Conservation (phyloP, 805 yeast species). For the Yarrowia sp. region DNA sequence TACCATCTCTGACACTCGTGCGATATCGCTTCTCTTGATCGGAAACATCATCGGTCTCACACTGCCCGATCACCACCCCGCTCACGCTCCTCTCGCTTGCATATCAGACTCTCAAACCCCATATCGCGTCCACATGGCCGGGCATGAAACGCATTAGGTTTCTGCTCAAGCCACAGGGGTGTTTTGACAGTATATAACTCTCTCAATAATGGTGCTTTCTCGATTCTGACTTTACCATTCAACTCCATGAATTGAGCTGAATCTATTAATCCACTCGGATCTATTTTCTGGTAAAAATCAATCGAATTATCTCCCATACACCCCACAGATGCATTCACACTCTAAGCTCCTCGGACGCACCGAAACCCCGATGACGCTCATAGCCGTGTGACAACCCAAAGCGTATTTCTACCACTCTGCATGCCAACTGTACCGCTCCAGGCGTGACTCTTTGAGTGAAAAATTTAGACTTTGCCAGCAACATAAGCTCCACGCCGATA, state of each 20-base stretch:
- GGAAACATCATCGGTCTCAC: not conserved
- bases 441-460: not conserved
- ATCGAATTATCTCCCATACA: not conserved
- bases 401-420: not conserved
- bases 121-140: too few species aligned
- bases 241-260: not conserved
- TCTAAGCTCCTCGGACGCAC: constrained; percentile 20
- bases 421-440: not conserved
- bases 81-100: not conserved
- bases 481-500: not conserved
- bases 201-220: not conserved
- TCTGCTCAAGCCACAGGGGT: not conserved
- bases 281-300: not conserved
- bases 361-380: constrained; percentile 7
- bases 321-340: constrained; percentile 2
- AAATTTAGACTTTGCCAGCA: not conserved
- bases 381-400: not conserved
- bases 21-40: too few species aligned
- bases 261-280: not conserved
- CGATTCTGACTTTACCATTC: not conserved
- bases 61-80: too few species aligned
- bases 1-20: too few species aligned
- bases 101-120: too few species aligned
- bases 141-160: not conserved
- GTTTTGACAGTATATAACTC: too few species aligned